Evolutionary conservation across 805 yeast genomes (phyloP), one percentile per base, ranked within the genome.

Genomic region (Phaffomyces antillensis): DNA sequence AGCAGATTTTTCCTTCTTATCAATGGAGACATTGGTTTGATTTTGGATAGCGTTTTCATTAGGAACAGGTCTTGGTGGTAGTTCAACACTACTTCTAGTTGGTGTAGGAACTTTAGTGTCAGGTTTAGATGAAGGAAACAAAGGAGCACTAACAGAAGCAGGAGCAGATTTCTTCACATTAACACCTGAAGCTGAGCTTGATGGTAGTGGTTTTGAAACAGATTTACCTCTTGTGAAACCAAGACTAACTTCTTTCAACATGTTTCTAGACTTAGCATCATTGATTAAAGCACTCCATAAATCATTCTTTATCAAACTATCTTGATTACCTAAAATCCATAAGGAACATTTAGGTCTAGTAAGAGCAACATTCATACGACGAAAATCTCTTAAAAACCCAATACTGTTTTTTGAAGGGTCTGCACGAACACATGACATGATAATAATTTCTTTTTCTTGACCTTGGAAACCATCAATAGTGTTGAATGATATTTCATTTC

Each of bases 381-480:
- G 76, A 34, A 82, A 75, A 65, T 93, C 99, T 39, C 84, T 82
- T 61, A 93, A 73, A 65, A 93, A 93, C 16, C 98, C 99, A 47
- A 91, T 87, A 39, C 80, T 74, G 30, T 56, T 52, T 11, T 63
- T 56, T 9, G 73, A 76, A 13, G 75, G 70, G 40, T 80, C 83
- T 0, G 98, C 96, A 56, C 99, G 77, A 5, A 93, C 99, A 77
- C 98, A 91, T 0, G 98, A 89, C 72, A 93, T 83, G 40, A 93
- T 77, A 50, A 93, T 87, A 39, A 93, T 79, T 51, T 91, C 97
- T 63, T 91, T 93, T 60, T 93, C 99, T 64, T 93, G 98, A 51
- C 96, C 97, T 68, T 89, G 99, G 61, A 90, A 93, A 1, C 98
- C 99, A 72, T 93, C 99, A 48, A 93, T 89, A 0, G 99, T 88